A percentile compares a stretch with the other conserved stretches of the same genome.
Evolutionary conservation across 2,329 filamentous ascomycete species (phyloP).

Genomic region (Apiospora arundinis): DNA sequence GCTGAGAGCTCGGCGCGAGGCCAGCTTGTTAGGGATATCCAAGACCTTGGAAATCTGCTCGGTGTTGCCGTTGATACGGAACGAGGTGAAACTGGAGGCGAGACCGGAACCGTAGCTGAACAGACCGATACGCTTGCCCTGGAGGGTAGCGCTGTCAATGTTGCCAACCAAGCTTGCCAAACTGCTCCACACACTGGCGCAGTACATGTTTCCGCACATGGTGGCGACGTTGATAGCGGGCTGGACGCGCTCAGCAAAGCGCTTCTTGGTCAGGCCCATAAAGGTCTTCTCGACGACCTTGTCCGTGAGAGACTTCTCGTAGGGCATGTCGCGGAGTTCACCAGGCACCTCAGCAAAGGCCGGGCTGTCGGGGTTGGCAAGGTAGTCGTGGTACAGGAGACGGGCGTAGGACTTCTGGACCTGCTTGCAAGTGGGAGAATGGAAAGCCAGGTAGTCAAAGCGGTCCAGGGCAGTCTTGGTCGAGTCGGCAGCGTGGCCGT

Average conservation of each 20-base stretch:
- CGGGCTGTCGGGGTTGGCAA: conserved; percentile 69
- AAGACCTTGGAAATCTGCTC: conserved; percentile 71
- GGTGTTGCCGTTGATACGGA: conserved; percentile 75
- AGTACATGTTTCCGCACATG: conserved; percentile 75
- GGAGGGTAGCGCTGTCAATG: conserved; percentile 65
- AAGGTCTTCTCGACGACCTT: conserved; percentile 88
- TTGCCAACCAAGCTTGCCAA: conserved; percentile 73
- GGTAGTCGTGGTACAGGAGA: conserved; percentile 85
- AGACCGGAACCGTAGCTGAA: conserved; percentile 84
- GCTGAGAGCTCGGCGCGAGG: conserved; percentile 67
- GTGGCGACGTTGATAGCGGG: conserved; percentile 79
- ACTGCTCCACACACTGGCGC: conserved; percentile 77
- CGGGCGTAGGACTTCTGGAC: conserved; percentile 86
- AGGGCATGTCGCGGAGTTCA: conserved; percentile 79
- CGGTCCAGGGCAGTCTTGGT: conserved; percentile 73
- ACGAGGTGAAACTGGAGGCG: conserved; percentile 73
- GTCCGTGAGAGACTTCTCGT: conserved; percentile 79
- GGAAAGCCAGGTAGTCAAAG: conserved; percentile 85
- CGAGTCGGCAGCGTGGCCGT: conserved; percentile 48
- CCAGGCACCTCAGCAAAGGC: conserved; percentile 77
- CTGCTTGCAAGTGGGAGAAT: conserved; percentile 86
- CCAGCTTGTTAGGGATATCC: conserved; percentile 72
- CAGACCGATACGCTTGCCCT: conserved; percentile 75
- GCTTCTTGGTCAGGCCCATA: conserved; percentile 84
- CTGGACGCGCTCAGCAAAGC: conserved; percentile 78